Percentiles rank a stretch among this genome's conserved stretches.
Evolutionary conservation across 2,329 filamentous ascomycete genomes (phyloP).

Genomic region (Epichloe coenophiala): DNA sequence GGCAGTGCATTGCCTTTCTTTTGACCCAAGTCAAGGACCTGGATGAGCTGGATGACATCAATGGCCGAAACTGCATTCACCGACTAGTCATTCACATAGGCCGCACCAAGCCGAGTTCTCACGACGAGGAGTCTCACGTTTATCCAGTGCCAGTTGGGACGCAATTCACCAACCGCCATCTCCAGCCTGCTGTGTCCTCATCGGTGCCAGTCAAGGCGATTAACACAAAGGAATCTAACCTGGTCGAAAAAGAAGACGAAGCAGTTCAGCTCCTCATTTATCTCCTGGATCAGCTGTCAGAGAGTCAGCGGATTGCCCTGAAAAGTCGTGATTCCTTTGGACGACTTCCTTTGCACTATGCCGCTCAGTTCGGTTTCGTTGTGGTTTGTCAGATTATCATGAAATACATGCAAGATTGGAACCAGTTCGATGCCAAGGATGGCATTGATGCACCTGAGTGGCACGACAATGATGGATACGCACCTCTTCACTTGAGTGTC

Average conservation of each 20-base stretch:
- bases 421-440: constrained; percentile 67
- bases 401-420: constrained; percentile 79
- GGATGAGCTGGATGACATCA: constrained; percentile 83
- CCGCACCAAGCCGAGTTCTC: constrained; percentile 45
- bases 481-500: constrained; percentile 82
- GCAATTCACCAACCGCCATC: constrained; percentile 54
- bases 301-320: constrained; percentile 54
- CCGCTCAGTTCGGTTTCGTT: constrained; percentile 87
- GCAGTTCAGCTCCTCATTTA: constrained; percentile 54
- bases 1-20: constrained; percentile 56
- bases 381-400: constrained; percentile 82
- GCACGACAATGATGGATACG: constrained; percentile 87
- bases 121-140: constrained; percentile 39
- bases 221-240: constrained; percentile 53
- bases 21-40: constrained; percentile 56
- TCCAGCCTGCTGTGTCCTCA: constrained; percentile 65
- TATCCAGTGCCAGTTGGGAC: constrained; percentile 34
- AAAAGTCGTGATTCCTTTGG: constrained; percentile 63
- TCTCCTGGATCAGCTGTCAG: constrained; percentile 53
- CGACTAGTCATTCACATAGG: constrained; percentile 86
- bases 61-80: constrained; percentile 86
- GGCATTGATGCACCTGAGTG: constrained; percentile 79
- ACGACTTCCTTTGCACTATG: constrained; percentile 79
- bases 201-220: constrained; percentile 44
- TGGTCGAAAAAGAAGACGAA: constrained; percentile 57